These are phyloP conservation scores for Auricularia sp. DNA, from an alignment of 768 basidiomycete species.

Conservation along the genomic window DNA sequence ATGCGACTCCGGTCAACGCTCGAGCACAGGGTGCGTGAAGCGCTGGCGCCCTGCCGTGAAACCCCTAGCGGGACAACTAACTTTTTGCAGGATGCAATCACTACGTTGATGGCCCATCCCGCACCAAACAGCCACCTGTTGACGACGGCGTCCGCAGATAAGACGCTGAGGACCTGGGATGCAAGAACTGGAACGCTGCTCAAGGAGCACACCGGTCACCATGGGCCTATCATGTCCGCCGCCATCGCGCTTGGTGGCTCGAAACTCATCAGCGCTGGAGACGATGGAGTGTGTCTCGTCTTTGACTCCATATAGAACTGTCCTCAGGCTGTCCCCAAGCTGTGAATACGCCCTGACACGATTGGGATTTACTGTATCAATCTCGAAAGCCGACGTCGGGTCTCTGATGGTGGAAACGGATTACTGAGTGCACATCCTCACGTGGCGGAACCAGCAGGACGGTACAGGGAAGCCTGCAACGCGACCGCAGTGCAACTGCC, in stretches of 20 bases:
- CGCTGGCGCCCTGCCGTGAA: not conserved
- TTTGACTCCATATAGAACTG: conserved; percentile 28
- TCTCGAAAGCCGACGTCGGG: too few relatives aligned
- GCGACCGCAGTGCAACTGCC: too few relatives aligned
- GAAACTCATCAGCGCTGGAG: conserved; percentile 76
- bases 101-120: conserved; percentile 65
- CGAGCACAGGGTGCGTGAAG: conserved; percentile 58
- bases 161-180: conserved; percentile 85
- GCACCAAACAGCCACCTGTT: conserved; percentile 66
- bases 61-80: not conserved
- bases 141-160: conserved; percentile 81
- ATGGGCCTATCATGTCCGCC: conserved; percentile 62
- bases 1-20: conserved; percentile 76
- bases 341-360: too few relatives aligned
- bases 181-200: conserved; percentile 70
- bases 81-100: conserved; percentile 70
- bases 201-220: conserved; percentile 75
- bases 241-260: conserved; percentile 60
- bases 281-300: conserved; percentile 81
- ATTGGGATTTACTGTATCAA: too few relatives aligned
- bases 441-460: too few relatives aligned
- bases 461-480: too few relatives aligned
- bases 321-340: too few relatives aligned
- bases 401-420: too few relatives aligned
- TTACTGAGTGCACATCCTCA: too few relatives aligned